Conservation (phyloP, 2,329 filamentous ascomycete species). For the Colletotrichum eleusines region DNA sequence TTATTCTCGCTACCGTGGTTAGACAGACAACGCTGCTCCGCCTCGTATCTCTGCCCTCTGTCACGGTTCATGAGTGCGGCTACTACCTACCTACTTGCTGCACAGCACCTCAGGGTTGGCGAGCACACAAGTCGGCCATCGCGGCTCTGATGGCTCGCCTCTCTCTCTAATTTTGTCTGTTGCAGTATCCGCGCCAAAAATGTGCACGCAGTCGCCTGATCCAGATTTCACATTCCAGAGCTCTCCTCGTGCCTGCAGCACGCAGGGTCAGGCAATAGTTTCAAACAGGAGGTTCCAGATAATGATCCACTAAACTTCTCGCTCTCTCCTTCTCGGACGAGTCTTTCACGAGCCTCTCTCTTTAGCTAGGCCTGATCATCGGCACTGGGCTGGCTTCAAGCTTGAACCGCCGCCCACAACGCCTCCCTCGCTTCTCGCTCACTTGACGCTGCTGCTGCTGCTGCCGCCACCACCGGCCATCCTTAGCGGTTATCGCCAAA, state of each 20-base stretch:
- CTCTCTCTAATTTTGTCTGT: constrained; percentile 1
- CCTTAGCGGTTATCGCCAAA: constrained; percentile 27
- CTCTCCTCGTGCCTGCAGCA: constrained; percentile 35
- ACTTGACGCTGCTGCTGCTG: constrained; percentile 40
- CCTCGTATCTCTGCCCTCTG: not conserved
- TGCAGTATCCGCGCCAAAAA: not conserved
- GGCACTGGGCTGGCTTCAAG: constrained; percentile 17
- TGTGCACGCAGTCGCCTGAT: constrained; percentile 11
- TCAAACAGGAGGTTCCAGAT: constrained; percentile 40
- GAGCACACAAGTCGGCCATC: constrained; percentile 1
- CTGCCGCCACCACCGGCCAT: constrained; percentile 38
- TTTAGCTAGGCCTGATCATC: constrained; percentile 9
- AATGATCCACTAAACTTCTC: constrained; percentile 10
- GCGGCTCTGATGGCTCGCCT: not conserved
- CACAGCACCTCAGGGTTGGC: not conserved
- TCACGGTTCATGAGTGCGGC: constrained; percentile 8
- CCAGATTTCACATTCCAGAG: constrained; percentile 32
- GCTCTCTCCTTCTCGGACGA: constrained; percentile 1
- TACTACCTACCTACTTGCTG: not conserved
- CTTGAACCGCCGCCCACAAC: constrained; percentile 10
- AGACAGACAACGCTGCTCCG: not conserved
- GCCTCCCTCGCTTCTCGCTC: constrained; percentile 26
- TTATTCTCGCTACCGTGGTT: not conserved
- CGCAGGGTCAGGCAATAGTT: constrained; percentile 30
- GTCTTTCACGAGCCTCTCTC: constrained; percentile 6